Base-by-base conservation (phyloP, 768 basidiomycete genomes). In the Rossbeevera mucosa region DNA sequence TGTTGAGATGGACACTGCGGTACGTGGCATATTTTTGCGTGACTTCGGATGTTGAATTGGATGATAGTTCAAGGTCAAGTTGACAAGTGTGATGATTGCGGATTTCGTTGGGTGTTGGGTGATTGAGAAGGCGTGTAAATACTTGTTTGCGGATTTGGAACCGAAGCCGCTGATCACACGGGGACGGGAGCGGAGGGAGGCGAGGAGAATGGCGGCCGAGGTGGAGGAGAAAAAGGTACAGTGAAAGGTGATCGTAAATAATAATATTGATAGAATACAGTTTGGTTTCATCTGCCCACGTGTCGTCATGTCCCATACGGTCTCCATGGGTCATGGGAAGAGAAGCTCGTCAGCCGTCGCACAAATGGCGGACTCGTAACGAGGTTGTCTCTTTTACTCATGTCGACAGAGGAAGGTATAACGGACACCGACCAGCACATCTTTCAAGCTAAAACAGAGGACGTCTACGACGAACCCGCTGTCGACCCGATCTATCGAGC, bases 101-200 rank as follows among this genome's bases (percentile, higher is more conserved):
- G 96, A 99, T 71, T 96, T 96, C 58, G 80, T 69, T 6, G 92
- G 91, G 0, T 97, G 94, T 64, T 97, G 81, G 80, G 60, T 85
- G 44, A 78, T 96, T 44, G 94, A 99, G 67, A 76, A 77, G 46
- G 66, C 74, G 7, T 94, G 93, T 76, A 98, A 97, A 69, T 72
- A 77, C 44, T 67, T 94, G 25, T 95, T 98, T 68, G 93, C 94
- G 11, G 83, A 91, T 60, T 74, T 95, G 18, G 86, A 91, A 63
- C 93, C 94, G 2, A 90, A 87, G 65, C 71, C 76, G 41, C 82
- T 97, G 78, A 77, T 97, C 45, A 92, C 89, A 1, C 79, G 85
- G 5, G 94, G 94, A 4, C 74, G 88, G 41, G 91, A 94, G 62
- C 76, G 94, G 26, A 74, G 89, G 54, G 90, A 91, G 69, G 72